These are phyloP conservation scores for Beauveria rudraprayagi DNA, from an alignment of 2,329 filamentous ascomycete species.

Conservation along the genomic window DNA sequence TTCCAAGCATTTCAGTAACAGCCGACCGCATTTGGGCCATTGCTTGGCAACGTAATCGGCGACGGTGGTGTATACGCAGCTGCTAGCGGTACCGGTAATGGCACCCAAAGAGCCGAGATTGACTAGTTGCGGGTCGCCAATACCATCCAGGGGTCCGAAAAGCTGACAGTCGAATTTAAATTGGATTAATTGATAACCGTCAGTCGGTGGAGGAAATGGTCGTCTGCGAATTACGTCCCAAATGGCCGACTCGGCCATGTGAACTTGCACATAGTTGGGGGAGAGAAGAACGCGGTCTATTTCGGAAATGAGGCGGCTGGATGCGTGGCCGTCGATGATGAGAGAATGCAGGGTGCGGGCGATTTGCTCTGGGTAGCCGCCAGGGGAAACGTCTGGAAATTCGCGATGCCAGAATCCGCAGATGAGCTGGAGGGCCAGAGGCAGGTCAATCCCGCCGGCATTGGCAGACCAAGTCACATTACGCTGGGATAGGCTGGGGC, in stretches of 20 bases:
- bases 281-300: slow-evolving; percentile 25
- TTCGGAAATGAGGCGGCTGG: slow-evolving; percentile 21
- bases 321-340: slow-evolving; percentile 23
- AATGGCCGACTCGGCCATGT: slow-evolving; percentile 29
- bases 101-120: slow-evolving; percentile 23
- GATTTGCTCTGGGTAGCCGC: slow-evolving; percentile 27
- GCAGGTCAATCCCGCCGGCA: slow-evolving; percentile 26
- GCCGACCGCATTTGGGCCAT: slow-evolving; percentile 26
- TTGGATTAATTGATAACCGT: slow-evolving; percentile 28
- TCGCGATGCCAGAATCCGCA: slow-evolving; percentile 30
- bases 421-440: slow-evolving; percentile 26
- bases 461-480: slow-evolving; percentile 24
- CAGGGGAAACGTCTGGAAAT: slow-evolving; percentile 25
- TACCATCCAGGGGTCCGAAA: slow-evolving; percentile 22
- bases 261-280: slow-evolving; percentile 29
- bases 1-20: slow-evolving; percentile 24
- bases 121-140: slow-evolving; percentile 22
- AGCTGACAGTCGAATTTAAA: slow-evolving; percentile 29
- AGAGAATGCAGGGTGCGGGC: slow-evolving; percentile 23
- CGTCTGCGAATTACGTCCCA: slow-evolving; percentile 28
- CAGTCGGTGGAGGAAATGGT: slow-evolving; percentile 22
- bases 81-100: slow-evolving; percentile 27
- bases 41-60: slow-evolving; percentile 23
- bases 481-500: slow-evolving; percentile 26
- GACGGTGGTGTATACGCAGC: slow-evolving; percentile 26